Evolutionary conservation across 768 basidiomycete genomes (phyloP), one percentile per base, ranked within the genome.

Genomic region (Leccinum disarticulatum): DNA sequence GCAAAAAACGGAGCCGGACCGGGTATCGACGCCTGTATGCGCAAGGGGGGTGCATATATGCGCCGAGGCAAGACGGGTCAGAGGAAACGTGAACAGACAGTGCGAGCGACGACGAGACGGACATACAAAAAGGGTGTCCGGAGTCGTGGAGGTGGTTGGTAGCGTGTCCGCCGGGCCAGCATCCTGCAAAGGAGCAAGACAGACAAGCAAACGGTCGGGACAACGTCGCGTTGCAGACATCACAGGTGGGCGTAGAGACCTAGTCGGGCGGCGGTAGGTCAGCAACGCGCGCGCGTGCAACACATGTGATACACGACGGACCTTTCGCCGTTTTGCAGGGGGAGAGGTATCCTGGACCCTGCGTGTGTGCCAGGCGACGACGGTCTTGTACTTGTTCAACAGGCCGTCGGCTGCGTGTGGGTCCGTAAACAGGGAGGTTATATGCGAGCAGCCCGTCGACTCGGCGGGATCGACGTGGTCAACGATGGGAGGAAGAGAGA

Each of bases 1-100:
- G 69, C 94, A 95, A 67, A 83, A 95, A 2, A 95, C 75, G 10
- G 79, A 77, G n/a, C 94, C 93, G 0, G 86, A 82, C 63, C 82
- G 83, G 4, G 83, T 77, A 70, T 95, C 93, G 28, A 84, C 83
- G 66, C 88, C 93, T 95, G 65, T 8, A 62, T 47, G 59, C 46
- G 46, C 13, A 51, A 60, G 30, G 36, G 19, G 11, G 22, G 14
- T 43, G 41, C 4, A 0, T 43, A 27, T 28, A 36, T n/a, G 19
- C 43, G 35, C 14, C 19, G 15, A 46, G 28, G 53, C 30, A 31
- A 31, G 57, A 13, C 6, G 14, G 9, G 19, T 47, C 46, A 59
- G 58, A 43, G 41, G n/a, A n/a, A n/a, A 41, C 8, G 8, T 41
- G 31, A 36, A 27, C 19, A 2, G 14, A 8, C 10, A 1, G 31